These are phyloP conservation scores for Triticum timopheevii DNA, from an alignment of 176 grass and related monocot species.

Conservation along the genomic window DNA sequence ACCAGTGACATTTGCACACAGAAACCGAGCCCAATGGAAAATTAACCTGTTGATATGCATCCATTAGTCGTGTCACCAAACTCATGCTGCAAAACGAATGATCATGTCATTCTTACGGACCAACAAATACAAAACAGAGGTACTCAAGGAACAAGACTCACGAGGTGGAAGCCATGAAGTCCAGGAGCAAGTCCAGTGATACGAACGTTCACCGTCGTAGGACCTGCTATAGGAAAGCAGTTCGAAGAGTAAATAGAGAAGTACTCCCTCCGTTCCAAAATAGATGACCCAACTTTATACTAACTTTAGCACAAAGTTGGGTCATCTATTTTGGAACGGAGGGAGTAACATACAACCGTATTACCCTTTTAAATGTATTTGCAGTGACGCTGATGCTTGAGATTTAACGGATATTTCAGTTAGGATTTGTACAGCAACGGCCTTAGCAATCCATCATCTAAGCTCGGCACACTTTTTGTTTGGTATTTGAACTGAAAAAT, in stretches of 20 bases:
- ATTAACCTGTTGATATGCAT: conserved; percentile 89
- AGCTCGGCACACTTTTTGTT: background rate
- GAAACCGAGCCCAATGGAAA: background rate
- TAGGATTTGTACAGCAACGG: background rate
- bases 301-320: no score
- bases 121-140: background rate
- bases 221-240: conserved; percentile 50
- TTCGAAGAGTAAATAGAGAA: background rate
- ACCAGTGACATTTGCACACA: background rate
- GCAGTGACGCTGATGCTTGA: background rate
- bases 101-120: background rate
- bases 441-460: background rate
- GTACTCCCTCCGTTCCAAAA: no score
- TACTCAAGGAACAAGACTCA: conserved; percentile 31
- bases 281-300: no score
- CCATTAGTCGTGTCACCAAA: conserved; percentile 91
- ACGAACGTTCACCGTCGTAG: conserved; percentile 67
- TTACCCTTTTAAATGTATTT: background rate
- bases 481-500: background rate
- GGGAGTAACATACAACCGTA: background rate
- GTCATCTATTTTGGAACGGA: no score
- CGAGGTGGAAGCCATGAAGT: conserved; percentile 83
- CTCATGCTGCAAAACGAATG: conserved; percentile 62
- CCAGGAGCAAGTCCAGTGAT: conserved; percentile 81
- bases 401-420: background rate